phyloP scores from a whole-genome alignment of 1,284 basidiomycete genomes.

The Ganoderma sinense region DNA sequence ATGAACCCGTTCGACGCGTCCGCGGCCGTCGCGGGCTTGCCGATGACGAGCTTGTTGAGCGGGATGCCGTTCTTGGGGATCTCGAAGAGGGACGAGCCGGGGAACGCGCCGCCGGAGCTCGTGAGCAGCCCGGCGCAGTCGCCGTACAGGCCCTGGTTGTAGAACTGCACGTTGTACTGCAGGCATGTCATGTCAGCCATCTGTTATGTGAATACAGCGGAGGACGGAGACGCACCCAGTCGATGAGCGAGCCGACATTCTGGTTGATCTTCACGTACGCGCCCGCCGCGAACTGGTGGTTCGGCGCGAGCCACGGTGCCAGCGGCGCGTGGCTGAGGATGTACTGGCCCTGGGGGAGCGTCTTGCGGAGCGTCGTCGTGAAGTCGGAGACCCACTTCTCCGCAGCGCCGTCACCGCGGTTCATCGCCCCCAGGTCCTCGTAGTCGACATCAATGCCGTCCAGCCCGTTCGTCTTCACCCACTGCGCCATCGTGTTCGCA shows the following conservation, averaged over 20 bases:
- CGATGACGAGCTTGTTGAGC: constrained; percentile 59
- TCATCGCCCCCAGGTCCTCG: constrained; percentile 57
- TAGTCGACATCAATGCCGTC: constrained; percentile 69
- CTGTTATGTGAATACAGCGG: background rate
- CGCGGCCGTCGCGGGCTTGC: constrained; percentile 56
- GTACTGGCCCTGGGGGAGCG: constrained; percentile 43
- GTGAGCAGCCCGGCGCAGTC: constrained; percentile 61
- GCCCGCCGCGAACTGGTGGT: constrained; percentile 55
- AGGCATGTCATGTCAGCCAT: background rate
- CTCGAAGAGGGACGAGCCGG: constrained; percentile 57
- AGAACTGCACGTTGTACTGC: constrained; percentile 64
- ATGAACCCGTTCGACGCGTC: constrained; percentile 66
- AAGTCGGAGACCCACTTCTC: constrained; percentile 52
- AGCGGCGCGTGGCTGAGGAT: constrained; percentile 51
- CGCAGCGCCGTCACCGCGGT: constrained; percentile 45
- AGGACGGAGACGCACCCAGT: constrained; percentile 40
- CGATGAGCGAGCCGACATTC: constrained; percentile 56
- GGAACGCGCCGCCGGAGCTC: constrained; percentile 30
- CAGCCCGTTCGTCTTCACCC: constrained; percentile 41
- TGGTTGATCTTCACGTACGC: constrained; percentile 67
- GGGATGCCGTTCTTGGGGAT: constrained; percentile 62
- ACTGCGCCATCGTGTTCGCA: constrained; percentile 56
- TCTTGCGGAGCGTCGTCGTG: constrained; percentile 45
- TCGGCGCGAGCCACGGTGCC: constrained; percentile 63
- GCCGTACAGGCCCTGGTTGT: constrained; percentile 56